Conservation (phyloP, 2,329 filamentous ascomycete species). For the Chaetoscypha palmicola region DNA sequence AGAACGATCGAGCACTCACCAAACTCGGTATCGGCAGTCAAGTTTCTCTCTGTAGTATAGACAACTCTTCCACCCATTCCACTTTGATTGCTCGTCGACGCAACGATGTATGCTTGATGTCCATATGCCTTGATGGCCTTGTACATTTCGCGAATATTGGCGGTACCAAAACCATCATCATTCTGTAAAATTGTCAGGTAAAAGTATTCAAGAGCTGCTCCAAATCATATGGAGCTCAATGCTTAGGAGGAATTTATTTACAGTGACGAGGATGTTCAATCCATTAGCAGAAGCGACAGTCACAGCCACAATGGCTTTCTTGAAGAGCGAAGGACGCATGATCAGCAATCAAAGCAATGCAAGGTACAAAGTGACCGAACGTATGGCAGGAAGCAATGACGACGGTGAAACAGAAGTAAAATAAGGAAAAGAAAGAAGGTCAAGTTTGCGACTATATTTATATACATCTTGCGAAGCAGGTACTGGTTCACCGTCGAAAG, state of each 20-base stretch:
- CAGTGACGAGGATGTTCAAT: slow-evolving; percentile 18
- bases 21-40: slow-evolving; percentile 38
- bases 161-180: slow-evolving; percentile 37
- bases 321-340: slow-evolving; percentile 2
- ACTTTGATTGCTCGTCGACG: slow-evolving; percentile 37
- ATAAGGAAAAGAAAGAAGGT: not conserved
- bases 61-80: slow-evolving; percentile 39
- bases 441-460: no score
- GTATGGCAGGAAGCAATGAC: not conserved
- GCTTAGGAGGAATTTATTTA: no score
- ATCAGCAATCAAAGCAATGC: no score
- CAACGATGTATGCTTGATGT: slow-evolving; percentile 38
- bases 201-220: no score
- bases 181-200: slow-evolving; percentile 20
- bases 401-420: not conserved
- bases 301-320: slow-evolving; percentile 3
- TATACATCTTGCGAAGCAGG: no score
- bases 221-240: no score
- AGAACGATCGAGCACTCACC: slow-evolving; percentile 9
- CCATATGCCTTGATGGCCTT: slow-evolving; percentile 32
- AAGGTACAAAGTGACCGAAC: slow-evolving; percentile 2
- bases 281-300: slow-evolving; percentile 9
- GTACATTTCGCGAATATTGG: slow-evolving; percentile 37
- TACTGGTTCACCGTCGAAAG: no score
- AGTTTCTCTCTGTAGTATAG: slow-evolving; percentile 38